Evolutionary conservation across 371 early-diverging fungal species (phyloP).

Genomic region (Apophysomyces sp.): DNA sequence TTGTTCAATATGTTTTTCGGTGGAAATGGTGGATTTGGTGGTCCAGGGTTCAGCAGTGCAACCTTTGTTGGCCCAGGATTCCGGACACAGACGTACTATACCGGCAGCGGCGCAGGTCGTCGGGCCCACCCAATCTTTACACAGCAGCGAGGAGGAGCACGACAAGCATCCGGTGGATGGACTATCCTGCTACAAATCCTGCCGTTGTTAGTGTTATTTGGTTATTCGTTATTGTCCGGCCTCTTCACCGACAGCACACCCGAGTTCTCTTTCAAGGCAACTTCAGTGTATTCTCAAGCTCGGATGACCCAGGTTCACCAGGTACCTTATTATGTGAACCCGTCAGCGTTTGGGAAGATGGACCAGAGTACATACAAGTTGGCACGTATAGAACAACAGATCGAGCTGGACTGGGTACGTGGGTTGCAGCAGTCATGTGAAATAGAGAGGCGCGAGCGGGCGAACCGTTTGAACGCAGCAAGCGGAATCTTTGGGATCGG

Average conservation of each 20-base stretch:
- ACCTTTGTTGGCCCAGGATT: conserved; percentile 49
- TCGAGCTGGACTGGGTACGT: conserved; percentile 40
- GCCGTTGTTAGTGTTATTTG: conserved; percentile 41
- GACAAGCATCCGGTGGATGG: conserved; percentile 15
- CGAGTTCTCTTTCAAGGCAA: conserved; percentile 35
- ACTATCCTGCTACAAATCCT: conserved; percentile 41
- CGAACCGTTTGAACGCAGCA: conserved; percentile 27
- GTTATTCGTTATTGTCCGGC: conserved; percentile 40
- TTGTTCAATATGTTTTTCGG: conserved; percentile 97
- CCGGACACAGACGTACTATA: conserved; percentile 38
- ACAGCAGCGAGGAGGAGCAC: conserved; percentile 16
- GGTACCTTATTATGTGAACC: conserved; percentile 49
- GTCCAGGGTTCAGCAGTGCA: conserved; percentile 47
- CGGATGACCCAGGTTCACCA: conserved; percentile 34
- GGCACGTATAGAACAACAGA: conserved; percentile 38
- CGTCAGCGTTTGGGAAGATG: conserved; percentile 26
- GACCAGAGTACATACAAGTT: conserved; percentile 29
- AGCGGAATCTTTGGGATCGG: conserved; percentile 39
- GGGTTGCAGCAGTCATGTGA: conserved; percentile 35
- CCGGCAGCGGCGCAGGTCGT: conserved; percentile 7
- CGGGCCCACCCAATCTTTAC: background rate
- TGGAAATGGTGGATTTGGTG: conserved; percentile 46
- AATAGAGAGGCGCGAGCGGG: conserved; percentile 30
- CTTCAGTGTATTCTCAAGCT: conserved; percentile 33
- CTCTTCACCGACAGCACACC: conserved; percentile 41